Conservation (phyloP, 176 grass and related monocot genomes). For the Zea luxurians region DNA sequence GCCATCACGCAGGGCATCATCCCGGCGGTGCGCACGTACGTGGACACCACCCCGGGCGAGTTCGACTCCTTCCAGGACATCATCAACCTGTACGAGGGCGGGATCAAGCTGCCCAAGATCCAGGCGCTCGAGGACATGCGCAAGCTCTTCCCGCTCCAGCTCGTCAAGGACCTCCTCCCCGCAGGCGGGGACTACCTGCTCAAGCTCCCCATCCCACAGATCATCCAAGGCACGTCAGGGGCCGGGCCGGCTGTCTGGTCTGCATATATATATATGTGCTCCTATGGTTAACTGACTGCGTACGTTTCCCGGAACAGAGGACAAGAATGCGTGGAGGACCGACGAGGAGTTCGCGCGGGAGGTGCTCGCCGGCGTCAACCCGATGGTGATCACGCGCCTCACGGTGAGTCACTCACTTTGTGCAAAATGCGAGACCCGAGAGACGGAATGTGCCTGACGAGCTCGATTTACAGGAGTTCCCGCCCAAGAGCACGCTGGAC, state of each 20-base stretch:
- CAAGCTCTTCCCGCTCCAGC: conserved; percentile 47
- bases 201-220: conserved; percentile 56
- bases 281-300: no score
- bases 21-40: conserved; percentile 51
- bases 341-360: conserved; percentile 91
- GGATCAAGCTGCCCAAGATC: conserved; percentile 49
- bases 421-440: no score
- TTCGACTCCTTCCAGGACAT: conserved; percentile 71
- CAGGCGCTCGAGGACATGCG: conserved; percentile 48
- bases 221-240: conserved; percentile 49
- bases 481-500: conserved; percentile 73
- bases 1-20: conserved; percentile 44
- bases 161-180: conserved; percentile 63
- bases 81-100: conserved; percentile 55
- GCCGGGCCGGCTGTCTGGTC: no score
- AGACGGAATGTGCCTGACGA: background rate
- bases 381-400: conserved; percentile 63
- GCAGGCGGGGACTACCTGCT: conserved; percentile 46
- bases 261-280: background rate
- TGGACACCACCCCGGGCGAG: conserved; percentile 39
- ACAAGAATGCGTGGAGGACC: conserved; percentile 61
- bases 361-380: conserved; percentile 90
- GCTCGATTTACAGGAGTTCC: conserved; percentile 52
- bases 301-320: conserved; percentile 30
- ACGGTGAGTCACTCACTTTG: conserved; percentile 31